Base-by-base conservation (phyloP, 176 grass and related monocot species). In the Calamus simplicifolius region DNA sequence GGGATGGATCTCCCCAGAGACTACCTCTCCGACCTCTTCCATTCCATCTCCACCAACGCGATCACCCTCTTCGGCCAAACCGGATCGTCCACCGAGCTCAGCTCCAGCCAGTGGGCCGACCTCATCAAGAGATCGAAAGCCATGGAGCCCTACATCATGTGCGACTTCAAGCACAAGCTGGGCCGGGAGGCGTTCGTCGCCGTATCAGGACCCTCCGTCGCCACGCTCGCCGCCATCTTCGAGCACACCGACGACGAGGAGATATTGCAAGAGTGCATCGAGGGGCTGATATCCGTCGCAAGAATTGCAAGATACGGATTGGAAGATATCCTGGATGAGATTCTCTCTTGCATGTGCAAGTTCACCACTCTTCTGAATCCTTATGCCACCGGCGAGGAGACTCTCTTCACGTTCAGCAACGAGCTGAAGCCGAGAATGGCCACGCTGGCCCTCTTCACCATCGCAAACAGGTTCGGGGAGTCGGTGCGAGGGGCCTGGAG, bases 261-360 rank as follows among this genome's bases (percentile, higher is more conserved):
- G 19, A 85, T 73, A 28, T 75, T 84, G 6, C 81, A 73, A 23
- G 80, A 97, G 73, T 85, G 87, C 63, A 78, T 97, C n/a, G 84
- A 97, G 63, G 87, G 87, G 21, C 29, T 97, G 21, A 83, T 97
- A 25, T 88, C 81, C 4, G 73, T 91, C 25, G 87, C 92, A 2
- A 78, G 83, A 19, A 73, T 97, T 28, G 84, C 87, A 1, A 68
- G 85, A 13, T 97, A 97, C 55, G 84, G 93, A 0, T 68, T 91
- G 14, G 83, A 87, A 54, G 87, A 97, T 58, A 78, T 88, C 27
- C 81, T 91, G 23, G 93, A 91, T 58, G 87, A 97, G 87, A 71
- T 91, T 52, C 81, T 97, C n/a, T 91, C 75, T 51, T 91, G 93
- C 79, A 79, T 97, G 57, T 97, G 87, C 81, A 97, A 91, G 77